A percentile compares a stretch with the other conserved stretches of the same genome.
These are phyloP conservation scores for Aristolochia californica DNA, from an alignment of 164 flowering plant species.

Conservation along the genomic window DNA sequence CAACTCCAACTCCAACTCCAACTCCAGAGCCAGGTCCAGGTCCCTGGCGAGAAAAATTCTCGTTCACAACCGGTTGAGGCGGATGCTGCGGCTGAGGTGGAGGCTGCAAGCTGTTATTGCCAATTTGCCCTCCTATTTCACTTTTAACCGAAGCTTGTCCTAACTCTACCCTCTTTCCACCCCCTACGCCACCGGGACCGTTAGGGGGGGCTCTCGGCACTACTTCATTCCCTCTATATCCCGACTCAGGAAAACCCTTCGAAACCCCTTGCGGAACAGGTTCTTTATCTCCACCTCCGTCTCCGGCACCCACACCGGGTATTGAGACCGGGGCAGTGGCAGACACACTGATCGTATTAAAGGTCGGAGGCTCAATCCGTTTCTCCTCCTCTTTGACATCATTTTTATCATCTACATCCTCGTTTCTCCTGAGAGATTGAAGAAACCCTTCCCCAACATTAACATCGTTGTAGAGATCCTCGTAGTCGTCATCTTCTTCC, in stretches of 20 bases:
- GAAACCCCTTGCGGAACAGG: slow-evolving; percentile 13
- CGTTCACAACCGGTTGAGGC: slow-evolving; percentile 20
- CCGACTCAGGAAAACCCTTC: slow-evolving; percentile 24
- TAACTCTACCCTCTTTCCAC: slow-evolving; percentile 49
- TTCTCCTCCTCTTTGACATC: neutral
- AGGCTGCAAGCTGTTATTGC: slow-evolving; percentile 2
- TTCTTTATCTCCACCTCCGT: slow-evolving; percentile 15
- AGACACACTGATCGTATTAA: neutral
- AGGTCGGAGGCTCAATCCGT: neutral
- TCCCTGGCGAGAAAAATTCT: slow-evolving; percentile 12
- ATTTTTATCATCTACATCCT: slow-evolving; percentile 14
- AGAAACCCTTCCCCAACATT: slow-evolving; percentile 78
- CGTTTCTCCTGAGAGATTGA: slow-evolving; percentile 43
- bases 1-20: slow-evolving; percentile 1
- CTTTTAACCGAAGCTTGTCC: slow-evolving; percentile 26
- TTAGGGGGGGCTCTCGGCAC: slow-evolving; percentile 3
- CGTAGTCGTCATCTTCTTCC: slow-evolving; percentile 66
- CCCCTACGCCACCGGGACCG: slow-evolving; percentile 14
- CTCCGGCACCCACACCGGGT: slow-evolving; percentile 16
- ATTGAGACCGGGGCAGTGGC: slow-evolving; percentile 7
- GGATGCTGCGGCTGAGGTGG: no score
- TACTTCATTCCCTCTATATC: slow-evolving; percentile 30
- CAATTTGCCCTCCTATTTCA: slow-evolving; percentile 23
- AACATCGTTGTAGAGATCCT: slow-evolving; percentile 86
- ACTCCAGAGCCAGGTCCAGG: slow-evolving; percentile 16